Conservation (phyloP, 2,329 filamentous ascomycete genomes). For the Herpotrichia juniperi region DNA sequence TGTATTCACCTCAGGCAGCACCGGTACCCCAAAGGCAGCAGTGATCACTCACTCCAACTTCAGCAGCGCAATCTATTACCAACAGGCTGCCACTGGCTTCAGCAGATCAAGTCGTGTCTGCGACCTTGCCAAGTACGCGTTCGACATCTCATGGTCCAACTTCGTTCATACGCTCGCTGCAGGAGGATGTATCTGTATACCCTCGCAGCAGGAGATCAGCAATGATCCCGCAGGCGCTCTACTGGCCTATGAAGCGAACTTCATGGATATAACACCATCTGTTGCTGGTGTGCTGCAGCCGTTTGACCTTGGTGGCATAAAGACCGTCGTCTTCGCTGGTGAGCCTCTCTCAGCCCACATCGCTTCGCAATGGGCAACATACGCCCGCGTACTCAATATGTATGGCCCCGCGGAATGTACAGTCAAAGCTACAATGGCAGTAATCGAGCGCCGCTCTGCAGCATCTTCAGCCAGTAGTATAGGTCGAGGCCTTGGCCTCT, state of each 20-base stretch:
- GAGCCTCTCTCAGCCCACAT: constrained; percentile 4
- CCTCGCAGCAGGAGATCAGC: constrained; percentile 57
- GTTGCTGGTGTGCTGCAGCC: constrained; percentile 33
- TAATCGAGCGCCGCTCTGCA: neutral
- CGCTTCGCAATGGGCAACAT: constrained; percentile 5
- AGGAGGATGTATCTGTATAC: constrained; percentile 58
- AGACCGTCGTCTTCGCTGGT: constrained; percentile 4
- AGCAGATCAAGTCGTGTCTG: constrained; percentile 59
- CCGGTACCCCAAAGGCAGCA: constrained; percentile 59
- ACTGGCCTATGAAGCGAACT: constrained; percentile 1
- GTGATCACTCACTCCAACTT: constrained; percentile 47
- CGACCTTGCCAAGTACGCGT: constrained; percentile 50
- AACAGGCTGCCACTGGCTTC: constrained; percentile 57
- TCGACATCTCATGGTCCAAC: constrained; percentile 57
- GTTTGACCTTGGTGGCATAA: constrained; percentile 21
- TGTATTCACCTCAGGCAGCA: constrained; percentile 52
- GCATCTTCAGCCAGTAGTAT: constrained; percentile 9
- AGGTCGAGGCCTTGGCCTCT: constrained; percentile 16
- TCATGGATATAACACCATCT: constrained; percentile 14
- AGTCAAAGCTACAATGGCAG: neutral
- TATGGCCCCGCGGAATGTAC: constrained; percentile 11
- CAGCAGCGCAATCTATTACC: neutral
- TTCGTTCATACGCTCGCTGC: constrained; percentile 55
- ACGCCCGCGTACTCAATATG: constrained; percentile 52
- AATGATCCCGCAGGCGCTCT: constrained; percentile 39